Evolutionary conservation across 306 rosid species (phyloP).

Genomic region (Carpinus fangiana): DNA sequence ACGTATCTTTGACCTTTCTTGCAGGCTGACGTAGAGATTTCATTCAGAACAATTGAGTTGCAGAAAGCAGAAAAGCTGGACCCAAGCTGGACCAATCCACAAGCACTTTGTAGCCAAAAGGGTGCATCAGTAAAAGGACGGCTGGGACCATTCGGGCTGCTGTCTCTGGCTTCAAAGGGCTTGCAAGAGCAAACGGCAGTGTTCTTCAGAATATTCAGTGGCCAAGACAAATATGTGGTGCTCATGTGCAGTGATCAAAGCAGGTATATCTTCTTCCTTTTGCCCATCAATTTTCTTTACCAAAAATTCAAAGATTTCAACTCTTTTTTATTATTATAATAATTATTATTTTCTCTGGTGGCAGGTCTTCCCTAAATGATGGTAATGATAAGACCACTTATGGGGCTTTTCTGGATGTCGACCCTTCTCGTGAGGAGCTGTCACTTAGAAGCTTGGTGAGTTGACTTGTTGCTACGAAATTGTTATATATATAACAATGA

Average conservation of each 20-base stretch:
- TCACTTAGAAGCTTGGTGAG: slow-evolving; percentile 79
- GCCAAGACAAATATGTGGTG: slow-evolving; percentile 45
- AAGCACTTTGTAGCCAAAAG: slow-evolving; percentile 49
- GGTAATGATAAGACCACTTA: slow-evolving; percentile 60
- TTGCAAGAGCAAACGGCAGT: slow-evolving; percentile 73
- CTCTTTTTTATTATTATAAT: background rate
- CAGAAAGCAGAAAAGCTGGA: slow-evolving; percentile 48
- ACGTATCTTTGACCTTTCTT: background rate
- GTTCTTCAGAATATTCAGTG: slow-evolving; percentile 65
- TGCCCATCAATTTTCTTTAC: background rate
- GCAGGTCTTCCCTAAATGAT: slow-evolving; percentile 62
- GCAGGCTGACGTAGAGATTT: slow-evolving; percentile 76
- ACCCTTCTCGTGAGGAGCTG: slow-evolving; percentile 50
- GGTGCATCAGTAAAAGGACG: slow-evolving; percentile 51
- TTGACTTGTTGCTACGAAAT: slow-evolving; percentile 23
- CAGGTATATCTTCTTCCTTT: background rate
- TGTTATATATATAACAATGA: too few relatives aligned
- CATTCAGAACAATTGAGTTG: slow-evolving; percentile 45
- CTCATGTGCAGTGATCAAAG: slow-evolving; percentile 35
- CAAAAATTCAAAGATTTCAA: background rate
- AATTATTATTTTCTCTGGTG: background rate
- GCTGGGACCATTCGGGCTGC: slow-evolving; percentile 73
- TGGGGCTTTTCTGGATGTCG: slow-evolving; percentile 66
- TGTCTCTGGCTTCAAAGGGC: slow-evolving; percentile 57
- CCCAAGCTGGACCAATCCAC: slow-evolving; percentile 51